Base-by-base conservation (phyloP, 805 yeast genomes). In the Kluyveromyces lactis region DNA sequence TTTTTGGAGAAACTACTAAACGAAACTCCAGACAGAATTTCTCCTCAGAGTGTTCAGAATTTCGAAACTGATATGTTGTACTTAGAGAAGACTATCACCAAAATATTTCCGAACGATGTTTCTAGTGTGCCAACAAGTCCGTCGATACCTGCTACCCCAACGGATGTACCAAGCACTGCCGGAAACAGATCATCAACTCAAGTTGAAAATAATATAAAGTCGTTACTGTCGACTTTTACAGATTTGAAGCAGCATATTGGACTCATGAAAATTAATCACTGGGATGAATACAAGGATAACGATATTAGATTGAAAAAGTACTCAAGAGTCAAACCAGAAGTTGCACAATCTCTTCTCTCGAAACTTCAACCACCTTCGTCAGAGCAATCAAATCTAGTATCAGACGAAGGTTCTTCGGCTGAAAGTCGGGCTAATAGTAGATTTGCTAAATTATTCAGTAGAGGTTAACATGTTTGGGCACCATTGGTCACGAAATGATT, bases 231-330 rank as follows among this genome's bases (percentile, higher is more conserved):
- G 8, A 82, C 90, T 34, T 82, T 86, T 48, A 69, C 77, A 5
- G 92, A 84, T 51, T 70, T 89, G 41, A 73, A 87, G 46, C 97
- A 90, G 63, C 74, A 82, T 41, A 77, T 90, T 21, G 80, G 81
- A 44, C 63, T 90, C 42, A 64, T 92, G 47, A 71, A 75, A 47
- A 68, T 73, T 17, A 85, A 83, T 11, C 72, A 75, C 45, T 63
- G 73, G 42, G 84, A 79, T 21, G 82, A 75, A 28, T 86, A 78
- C 59, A 71, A 67, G 48, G 75, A 76, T 45, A 71, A 73, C 9
- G 66, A 67, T 9, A 55, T 66, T 3, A 67, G 86, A 46, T 67
- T 70, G 71, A 76, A 80, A 47, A 76, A 79, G 46, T 89, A 77
- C 53, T 86, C 83, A 46, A 73, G 89, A 41, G 71, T 90, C 35